Evolutionary conservation across 305 asterid species (phyloP).

Genomic region (Coffea humblotiana): DNA sequence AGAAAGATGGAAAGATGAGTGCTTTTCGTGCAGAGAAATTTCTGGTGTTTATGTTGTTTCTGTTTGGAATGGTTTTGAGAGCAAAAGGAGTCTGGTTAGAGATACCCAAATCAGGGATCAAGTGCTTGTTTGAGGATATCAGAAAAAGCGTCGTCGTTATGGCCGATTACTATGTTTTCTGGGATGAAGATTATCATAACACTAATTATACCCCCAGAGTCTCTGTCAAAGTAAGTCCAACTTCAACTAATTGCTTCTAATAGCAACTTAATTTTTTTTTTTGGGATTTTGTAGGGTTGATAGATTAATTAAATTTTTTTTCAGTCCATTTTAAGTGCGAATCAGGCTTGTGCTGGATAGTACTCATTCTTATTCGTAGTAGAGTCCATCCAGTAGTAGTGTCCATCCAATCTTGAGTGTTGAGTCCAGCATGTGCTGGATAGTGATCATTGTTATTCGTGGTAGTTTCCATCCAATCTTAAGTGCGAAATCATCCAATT

Average conservation of each 20-base stretch:
- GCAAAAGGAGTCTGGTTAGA: constrained; percentile 68
- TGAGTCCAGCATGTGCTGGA: no score
- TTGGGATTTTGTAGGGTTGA: neutral
- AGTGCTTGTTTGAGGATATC: constrained; percentile 72
- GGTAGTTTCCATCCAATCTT: no score
- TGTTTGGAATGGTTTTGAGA: constrained; percentile 35
- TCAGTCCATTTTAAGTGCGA: no score
- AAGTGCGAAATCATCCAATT: no score
- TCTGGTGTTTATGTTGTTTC: constrained; percentile 30
- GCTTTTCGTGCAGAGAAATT: neutral
- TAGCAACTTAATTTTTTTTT: neutral
- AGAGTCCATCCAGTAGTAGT: no score
- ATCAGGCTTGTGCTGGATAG: no score
- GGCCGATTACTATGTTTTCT: constrained; percentile 59
- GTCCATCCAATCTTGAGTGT: no score
- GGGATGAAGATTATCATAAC: constrained; percentile 44
- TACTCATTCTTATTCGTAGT: no score
- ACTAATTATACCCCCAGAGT: constrained; percentile 43
- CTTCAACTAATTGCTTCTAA: neutral
- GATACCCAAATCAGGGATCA: constrained; percentile 57
- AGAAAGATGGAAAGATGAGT: neutral
- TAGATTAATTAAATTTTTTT: no score
- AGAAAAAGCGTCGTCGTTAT: constrained; percentile 67
- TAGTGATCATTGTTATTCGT: no score
- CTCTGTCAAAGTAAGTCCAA: constrained; percentile 53